These are phyloP conservation scores for Candida nonsorbophila DNA, from an alignment of 805 yeast species.

Conservation along the genomic window DNA sequence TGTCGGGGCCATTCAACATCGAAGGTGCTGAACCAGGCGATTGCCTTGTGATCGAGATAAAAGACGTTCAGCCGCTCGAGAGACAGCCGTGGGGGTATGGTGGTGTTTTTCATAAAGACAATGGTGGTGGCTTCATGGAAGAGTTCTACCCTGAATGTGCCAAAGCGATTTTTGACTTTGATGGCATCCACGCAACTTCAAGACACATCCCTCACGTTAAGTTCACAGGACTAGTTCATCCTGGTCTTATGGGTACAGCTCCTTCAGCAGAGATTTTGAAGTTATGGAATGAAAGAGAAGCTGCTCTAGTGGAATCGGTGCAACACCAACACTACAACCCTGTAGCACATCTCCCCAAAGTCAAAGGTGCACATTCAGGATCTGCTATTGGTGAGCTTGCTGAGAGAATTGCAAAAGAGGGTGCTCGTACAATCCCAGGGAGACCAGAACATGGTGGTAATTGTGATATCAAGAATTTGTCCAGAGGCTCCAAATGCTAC, in stretches of 20 bases:
- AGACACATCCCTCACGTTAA: constrained; percentile 47
- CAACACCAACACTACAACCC: constrained; percentile 23
- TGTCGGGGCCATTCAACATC: constrained; percentile 45
- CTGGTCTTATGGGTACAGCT: constrained; percentile 48
- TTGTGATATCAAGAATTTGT: constrained; percentile 47
- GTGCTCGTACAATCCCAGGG: constrained; percentile 52
- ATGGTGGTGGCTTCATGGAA: constrained; percentile 50
- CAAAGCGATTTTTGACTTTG: constrained; percentile 49
- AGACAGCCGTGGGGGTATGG: constrained; percentile 52
- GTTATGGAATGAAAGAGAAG: constrained; percentile 44
- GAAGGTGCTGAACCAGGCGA: constrained; percentile 45
- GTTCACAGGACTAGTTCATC: constrained; percentile 47
- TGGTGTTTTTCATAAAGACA: constrained; percentile 43
- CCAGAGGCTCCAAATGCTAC: constrained; percentile 45
- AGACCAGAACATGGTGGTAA: constrained; percentile 52
- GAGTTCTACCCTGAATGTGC: constrained; percentile 46
- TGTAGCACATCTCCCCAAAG: constrained; percentile 40
- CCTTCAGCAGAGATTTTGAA: constrained; percentile 39
- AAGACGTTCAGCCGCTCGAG: constrained; percentile 48
- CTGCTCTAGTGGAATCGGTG: constrained; percentile 25
- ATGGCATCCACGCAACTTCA: constrained; percentile 45
- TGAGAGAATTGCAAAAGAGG: constrained; percentile 26
- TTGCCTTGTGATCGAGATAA: constrained; percentile 43
- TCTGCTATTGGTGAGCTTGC: constrained; percentile 14
- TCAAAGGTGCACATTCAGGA: constrained; percentile 36